Evolutionary conservation across 2,329 filamentous ascomycete genomes (phyloP), one percentile per base, ranked within the genome.

Genomic region (Penicillium palitans): DNA sequence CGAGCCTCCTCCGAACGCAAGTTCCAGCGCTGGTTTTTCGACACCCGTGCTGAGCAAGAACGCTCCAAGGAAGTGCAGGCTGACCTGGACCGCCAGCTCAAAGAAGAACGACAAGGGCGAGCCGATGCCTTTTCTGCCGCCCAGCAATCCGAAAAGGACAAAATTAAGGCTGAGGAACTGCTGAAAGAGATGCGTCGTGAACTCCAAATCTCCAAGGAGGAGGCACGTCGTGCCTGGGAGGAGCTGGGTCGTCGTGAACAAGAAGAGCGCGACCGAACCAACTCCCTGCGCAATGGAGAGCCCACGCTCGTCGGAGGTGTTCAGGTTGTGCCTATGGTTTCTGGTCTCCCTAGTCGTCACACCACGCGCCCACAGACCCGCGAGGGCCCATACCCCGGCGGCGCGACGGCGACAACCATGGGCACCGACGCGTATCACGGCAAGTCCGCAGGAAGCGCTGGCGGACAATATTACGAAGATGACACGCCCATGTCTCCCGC

Each of bases 11-110:
- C 93, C 0, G 95, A 99, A 76, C 87, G 95, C 63, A 98, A 98
- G 73, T 99, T 99, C 68, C 95, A 99, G 76, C 86, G 95, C 51
- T 99, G 95, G 95, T 98, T 98, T 77, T 96, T 96, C 67, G 95
- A 99, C 73, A 96, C 93, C 8, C 84, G 93, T 52, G 84, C 88
- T 33, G 93, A 98, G 66, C 86, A 96, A 64, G 95, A 98, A 78
- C 87, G 90, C 29, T 84, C 88, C 50, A 89, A 90, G 65, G 95
- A 98, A 75, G 82, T 90, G 39, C 90, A 91, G 57, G 92, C 87
- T 3, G 86, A 93, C 71, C 78, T 96, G n/a, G 88, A 96, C 69
- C 81, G 83, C 35, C 84, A 87, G 41, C 78, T 97, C n/a, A 83
- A 88, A 45, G 83, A 87, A 40, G 93, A 97, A 75, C 84, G 90